Base-by-base conservation (phyloP, 2,329 filamentous ascomycete genomes). In the Neopestalotiopsis sp. region DNA sequence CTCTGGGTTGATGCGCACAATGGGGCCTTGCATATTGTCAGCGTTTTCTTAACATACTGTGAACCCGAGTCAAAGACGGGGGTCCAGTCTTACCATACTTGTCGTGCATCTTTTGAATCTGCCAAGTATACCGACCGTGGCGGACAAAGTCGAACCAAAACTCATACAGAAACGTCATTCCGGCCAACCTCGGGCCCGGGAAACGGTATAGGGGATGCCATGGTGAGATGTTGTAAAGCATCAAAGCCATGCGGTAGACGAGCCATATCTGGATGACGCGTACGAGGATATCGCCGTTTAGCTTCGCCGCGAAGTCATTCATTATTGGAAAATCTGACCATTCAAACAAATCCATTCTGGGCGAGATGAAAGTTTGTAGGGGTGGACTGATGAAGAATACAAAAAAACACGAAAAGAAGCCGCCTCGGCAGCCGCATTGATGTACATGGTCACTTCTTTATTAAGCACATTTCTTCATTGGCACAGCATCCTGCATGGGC, bases 161-260 rank as follows among this genome's bases (percentile, higher is more conserved):
- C 65, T 75, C 74, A 62, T 75, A 74, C 4, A 69, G 17, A 66
- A 73, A 74, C 12, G 63, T 69, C 20, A 61, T 30, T 7, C 71
- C 69, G 6, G 73, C 74, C 13, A 72, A 9, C 40, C 67, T 73
- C 4, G 74, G 73, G 0, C 74, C 74, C 1, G 74, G 74, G 40
- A 75, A 74, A 2, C 34, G 40, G 42, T 68, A 66, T 4, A 75
- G 69, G 12, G 73, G 69, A 42, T 75, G 73, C 12, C 72, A 68
- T 4, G 73, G 71, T 4, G 73, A 75, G 45, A 74, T 61, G 61
- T 75, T 75, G 65, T 74, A 75, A 13, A 73, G 59, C 14, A 67
- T 61, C n/a, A 72, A 17, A 12, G 60, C 40, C 12, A 73, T 20
- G 20, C 68, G 66, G 30, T 74, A 74, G 1, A 20, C 10, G 4